Conservation (phyloP, 1,139 yeast species). For the Taiozyma sp. region DNA sequence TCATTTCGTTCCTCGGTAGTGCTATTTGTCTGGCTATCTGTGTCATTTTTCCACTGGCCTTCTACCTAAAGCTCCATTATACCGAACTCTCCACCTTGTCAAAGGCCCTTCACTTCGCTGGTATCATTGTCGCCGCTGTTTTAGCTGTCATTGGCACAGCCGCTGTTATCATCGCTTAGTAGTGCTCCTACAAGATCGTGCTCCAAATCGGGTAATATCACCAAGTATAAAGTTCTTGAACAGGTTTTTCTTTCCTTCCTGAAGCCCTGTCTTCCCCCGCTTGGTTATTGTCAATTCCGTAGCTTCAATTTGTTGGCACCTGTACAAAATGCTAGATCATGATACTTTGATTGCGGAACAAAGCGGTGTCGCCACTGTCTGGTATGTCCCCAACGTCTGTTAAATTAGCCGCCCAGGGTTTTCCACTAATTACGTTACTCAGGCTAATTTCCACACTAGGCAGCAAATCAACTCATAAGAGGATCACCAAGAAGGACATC, state of each 20-base stretch:
- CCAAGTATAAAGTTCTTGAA: background rate
- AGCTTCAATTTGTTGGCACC: background rate
- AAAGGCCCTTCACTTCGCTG: background rate
- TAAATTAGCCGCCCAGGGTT: background rate
- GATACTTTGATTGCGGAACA: conserved; percentile 18
- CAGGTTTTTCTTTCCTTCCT: background rate
- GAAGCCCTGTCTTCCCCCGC: background rate
- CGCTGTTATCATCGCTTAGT: conserved; percentile 16
- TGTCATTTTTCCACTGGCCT: conserved; percentile 58
- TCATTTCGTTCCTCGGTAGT: conserved; percentile 70
- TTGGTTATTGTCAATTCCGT: background rate
- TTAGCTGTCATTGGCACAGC: conserved; percentile 20
- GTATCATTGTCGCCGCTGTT: conserved; percentile 7
- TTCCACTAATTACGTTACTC: background rate
- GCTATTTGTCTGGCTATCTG: conserved; percentile 71
- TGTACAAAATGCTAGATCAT: conserved; percentile 14
- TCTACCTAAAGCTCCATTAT: conserved; percentile 39
- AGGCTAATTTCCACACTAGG: conserved; percentile 41
- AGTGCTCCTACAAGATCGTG: background rate
- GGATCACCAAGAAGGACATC: conserved; percentile 33
- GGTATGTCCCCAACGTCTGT: conserved; percentile 16
- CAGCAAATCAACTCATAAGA: conserved; percentile 27
- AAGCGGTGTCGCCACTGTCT: conserved; percentile 28
- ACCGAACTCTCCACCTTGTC: conserved; percentile 7
- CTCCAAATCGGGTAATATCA: conserved; percentile 1